Evolutionary conservation across 352 stramenopile species (phyloP), one percentile per base, ranked within the genome.

Genomic region (Globisporangium nunn): DNA sequence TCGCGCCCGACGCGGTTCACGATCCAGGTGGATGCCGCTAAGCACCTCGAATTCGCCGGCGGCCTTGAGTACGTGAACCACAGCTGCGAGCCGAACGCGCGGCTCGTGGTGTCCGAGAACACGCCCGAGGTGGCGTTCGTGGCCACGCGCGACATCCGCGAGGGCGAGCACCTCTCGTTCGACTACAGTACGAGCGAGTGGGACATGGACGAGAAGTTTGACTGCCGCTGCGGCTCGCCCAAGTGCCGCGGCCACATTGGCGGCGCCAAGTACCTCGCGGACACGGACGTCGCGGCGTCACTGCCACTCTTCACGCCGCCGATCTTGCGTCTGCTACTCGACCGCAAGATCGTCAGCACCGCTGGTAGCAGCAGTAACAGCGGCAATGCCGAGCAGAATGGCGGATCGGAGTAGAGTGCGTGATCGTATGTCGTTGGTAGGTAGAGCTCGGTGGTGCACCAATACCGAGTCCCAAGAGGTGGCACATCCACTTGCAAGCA

Each of bases 161-260:
- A 91, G 44, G 74, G 81, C 41, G 79, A 93, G 53, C 75, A 91
- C 61, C 65, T 95, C 33, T 86, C 73, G 5, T 95, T 95, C 56
- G 87, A 96, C 70, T 96, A 96, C 72, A 78, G 78, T 54, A 93
- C 85, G 56, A 96, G 81, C 57, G 87, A 96, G 61, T 96, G 87
- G 87, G 85, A 96, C 68, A 96, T 96, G 87, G 83, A 96, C 58
- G 83, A 93, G 59, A 93, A 94, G 60, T 96, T 96, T 31, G 70
- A 84, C 54, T 96, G 87, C 64, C 74, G 74, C 41, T 96, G 87
- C 57, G 81, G 85, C 48, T 71, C 78, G 29, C 47, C 62, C 3
- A 75, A 69, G 11, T 91, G 82, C 57, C 73, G 72, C 33, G 76
- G 79, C 23, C 70, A 91, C 67, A 84, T 95, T 39, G 70, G 75